A percentile compares a stretch with the other conserved stretches of the same genome.
Evolutionary conservation across 805 yeast genomes (phyloP).

Genomic region (Teunomyces barrocoloradensis): DNA sequence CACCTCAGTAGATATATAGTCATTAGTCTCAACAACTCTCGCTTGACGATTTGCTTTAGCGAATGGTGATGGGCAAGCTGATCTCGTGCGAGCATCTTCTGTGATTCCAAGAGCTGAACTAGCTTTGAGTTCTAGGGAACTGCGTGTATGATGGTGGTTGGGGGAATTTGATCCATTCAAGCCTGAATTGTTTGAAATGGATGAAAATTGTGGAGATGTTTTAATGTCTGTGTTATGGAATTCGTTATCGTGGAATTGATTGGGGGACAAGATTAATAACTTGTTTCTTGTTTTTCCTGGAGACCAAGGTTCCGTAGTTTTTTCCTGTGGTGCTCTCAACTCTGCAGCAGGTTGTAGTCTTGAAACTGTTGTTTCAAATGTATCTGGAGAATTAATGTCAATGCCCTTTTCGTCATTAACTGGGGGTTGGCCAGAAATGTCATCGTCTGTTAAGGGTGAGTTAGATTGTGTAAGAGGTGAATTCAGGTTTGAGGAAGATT

Average conservation of each 20-base stretch:
- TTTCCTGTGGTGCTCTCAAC: constrained; percentile 10
- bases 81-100: constrained; percentile 22
- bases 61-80: constrained; percentile 37
- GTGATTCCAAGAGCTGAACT: constrained; percentile 10
- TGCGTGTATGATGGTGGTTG: neutral
- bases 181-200: neutral
- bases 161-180: neutral
- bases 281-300: constrained; percentile 22
- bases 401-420: constrained; percentile 12
- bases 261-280: constrained; percentile 38
- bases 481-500: neutral
- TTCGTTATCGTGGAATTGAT: constrained; percentile 34
- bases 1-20: constrained; percentile 13
- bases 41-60: constrained; percentile 46
- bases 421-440: constrained; percentile 4
- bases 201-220: constrained; percentile 2
- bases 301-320: constrained; percentile 1
- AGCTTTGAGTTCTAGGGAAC: constrained; percentile 3
- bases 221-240: constrained; percentile 21
- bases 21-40: constrained; percentile 40
- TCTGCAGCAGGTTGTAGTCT: constrained; percentile 16
- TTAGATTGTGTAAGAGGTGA: constrained; percentile 14
- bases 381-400: neutral
- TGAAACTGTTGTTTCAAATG: neutral
- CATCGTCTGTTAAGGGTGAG: constrained; percentile 9